Evolutionary conservation across 2,329 filamentous ascomycete species (phyloP).

Genomic region (Phialocephala sp.): DNA sequence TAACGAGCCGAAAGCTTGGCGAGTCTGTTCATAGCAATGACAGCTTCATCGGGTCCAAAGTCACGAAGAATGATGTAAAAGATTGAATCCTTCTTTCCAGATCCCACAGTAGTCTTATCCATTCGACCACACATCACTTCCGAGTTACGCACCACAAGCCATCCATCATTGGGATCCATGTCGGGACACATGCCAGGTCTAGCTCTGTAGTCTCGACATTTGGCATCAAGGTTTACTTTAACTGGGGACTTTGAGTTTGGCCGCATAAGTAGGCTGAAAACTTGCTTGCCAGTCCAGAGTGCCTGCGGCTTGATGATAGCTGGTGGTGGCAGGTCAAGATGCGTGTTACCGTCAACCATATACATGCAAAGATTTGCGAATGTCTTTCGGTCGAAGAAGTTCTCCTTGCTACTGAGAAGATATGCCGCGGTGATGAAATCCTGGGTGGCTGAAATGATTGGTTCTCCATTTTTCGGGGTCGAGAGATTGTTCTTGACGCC

Average conservation of each 20-base stretch:
- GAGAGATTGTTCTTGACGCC: conserved; percentile 96
- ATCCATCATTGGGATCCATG: conserved; percentile 86
- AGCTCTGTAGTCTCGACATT: conserved; percentile 81
- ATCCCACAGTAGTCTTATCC: conserved; percentile 97
- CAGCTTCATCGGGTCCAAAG: conserved; percentile 87
- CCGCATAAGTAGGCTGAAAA: conserved; percentile 90
- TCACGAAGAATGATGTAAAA: conserved; percentile 97
- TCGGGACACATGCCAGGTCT: conserved; percentile 63
- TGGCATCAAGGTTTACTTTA: conserved; percentile 89
- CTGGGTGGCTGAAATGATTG: conserved; percentile 98
- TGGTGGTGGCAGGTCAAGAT: conserved; percentile 85
- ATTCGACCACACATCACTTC: conserved; percentile 97
- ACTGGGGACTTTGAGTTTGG: conserved; percentile 86
- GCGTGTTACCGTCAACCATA: conserved; percentile 83
- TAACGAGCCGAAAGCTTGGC: conserved; percentile 89
- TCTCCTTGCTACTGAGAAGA: conserved; percentile 87
- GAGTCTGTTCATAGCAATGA: conserved; percentile 90
- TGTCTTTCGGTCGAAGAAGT: conserved; percentile 85
- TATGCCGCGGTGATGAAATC: conserved; percentile 98
- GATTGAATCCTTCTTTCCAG: conserved; percentile 96
- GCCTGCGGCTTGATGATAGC: conserved; percentile 83
- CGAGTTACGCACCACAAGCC: conserved; percentile 92
- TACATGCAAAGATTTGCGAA: conserved; percentile 92
- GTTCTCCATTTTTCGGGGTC: conserved; percentile 96
- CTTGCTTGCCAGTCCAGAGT: conserved; percentile 96